These are phyloP conservation scores for Cercospora sp. DNA, from an alignment of 2,329 filamentous ascomycete genomes.

Conservation along the genomic window DNA sequence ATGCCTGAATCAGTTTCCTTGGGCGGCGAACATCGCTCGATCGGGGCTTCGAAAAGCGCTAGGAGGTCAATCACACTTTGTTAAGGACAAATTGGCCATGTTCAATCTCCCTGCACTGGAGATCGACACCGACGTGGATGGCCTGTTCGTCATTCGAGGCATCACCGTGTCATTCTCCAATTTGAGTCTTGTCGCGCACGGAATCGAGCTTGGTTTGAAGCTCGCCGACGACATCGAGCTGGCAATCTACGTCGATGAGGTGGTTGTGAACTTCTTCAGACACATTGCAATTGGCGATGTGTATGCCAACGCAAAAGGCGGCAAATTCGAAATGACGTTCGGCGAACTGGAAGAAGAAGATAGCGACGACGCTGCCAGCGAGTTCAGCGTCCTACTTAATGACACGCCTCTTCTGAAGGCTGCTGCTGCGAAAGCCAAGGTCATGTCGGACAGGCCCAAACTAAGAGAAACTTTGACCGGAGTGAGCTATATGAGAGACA, in stretches of 20 bases:
- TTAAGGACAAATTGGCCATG: slow-evolving; percentile 53
- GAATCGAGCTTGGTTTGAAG: slow-evolving; percentile 56
- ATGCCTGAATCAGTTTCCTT: slow-evolving; percentile 51
- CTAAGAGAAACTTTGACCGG: slow-evolving; percentile 42
- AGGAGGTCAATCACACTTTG: slow-evolving; percentile 50
- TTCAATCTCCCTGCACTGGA: slow-evolving; percentile 55
- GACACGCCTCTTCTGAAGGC: slow-evolving; percentile 51
- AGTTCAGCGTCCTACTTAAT: slow-evolving; percentile 43
- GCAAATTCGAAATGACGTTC: slow-evolving; percentile 54
- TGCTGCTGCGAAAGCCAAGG: slow-evolving; percentile 40
- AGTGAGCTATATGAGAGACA: slow-evolving; percentile 41
- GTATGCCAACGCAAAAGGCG: slow-evolving; percentile 57
- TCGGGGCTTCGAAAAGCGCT: slow-evolving; percentile 41
- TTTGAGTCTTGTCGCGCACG: slow-evolving; percentile 53
- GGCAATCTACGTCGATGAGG: slow-evolving; percentile 53
- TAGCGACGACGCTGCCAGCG: slow-evolving; percentile 42
- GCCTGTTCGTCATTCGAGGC: slow-evolving; percentile 55
- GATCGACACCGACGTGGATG: slow-evolving; percentile 56
- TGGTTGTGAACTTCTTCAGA: slow-evolving; percentile 51
- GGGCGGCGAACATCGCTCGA: slow-evolving; percentile 41
- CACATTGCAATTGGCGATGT: slow-evolving; percentile 55
- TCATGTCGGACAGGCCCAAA: slow-evolving; percentile 26
- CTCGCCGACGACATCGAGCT: slow-evolving; percentile 56
- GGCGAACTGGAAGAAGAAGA: slow-evolving; percentile 40
- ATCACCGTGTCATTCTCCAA: slow-evolving; percentile 54